Conservation (phyloP, 805 yeast genomes). For the Saccharomycopsis amapae region DNA sequence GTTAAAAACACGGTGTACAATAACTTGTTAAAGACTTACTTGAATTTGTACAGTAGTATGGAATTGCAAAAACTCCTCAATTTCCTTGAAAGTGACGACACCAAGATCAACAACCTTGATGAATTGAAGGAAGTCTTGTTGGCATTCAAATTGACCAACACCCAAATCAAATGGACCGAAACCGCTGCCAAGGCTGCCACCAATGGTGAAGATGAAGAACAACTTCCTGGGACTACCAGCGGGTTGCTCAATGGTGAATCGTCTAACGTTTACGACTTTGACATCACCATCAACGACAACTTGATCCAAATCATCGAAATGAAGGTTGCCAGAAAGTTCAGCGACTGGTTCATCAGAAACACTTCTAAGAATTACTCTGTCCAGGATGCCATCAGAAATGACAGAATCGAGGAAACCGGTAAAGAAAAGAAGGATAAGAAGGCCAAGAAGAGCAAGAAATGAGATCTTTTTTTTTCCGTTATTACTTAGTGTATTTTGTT, state of each 20-base stretch:
- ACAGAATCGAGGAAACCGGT: constrained; percentile 1
- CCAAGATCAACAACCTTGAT: constrained; percentile 29
- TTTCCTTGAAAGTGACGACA: constrained; percentile 32
- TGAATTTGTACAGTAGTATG: constrained; percentile 40
- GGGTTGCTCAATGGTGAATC: constrained; percentile 35
- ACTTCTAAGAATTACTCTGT: constrained; percentile 38
- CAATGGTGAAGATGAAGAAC: constrained; percentile 5
- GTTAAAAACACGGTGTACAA: constrained; percentile 33
- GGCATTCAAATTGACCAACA: constrained; percentile 39
- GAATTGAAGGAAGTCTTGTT: constrained; percentile 34
- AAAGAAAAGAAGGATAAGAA: background rate
- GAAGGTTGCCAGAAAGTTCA: constrained; percentile 39
- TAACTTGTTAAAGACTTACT: constrained; percentile 38
- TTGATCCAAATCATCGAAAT: constrained; percentile 38
- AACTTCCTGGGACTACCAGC: constrained; percentile 1
- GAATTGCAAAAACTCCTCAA: constrained; percentile 38
- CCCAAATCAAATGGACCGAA: constrained; percentile 38
- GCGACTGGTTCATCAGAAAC: constrained; percentile 46
- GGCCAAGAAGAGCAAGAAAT: background rate
- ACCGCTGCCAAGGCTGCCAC: background rate
- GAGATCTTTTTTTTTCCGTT: background rate
- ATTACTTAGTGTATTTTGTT: too few species aligned
- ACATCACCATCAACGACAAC: constrained; percentile 35
- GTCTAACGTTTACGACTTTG: constrained; percentile 37
- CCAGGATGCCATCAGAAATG: constrained; percentile 29